These are phyloP conservation scores for Yarrowia bubula DNA, from an alignment of 805 yeast species.

Conservation along the genomic window DNA sequence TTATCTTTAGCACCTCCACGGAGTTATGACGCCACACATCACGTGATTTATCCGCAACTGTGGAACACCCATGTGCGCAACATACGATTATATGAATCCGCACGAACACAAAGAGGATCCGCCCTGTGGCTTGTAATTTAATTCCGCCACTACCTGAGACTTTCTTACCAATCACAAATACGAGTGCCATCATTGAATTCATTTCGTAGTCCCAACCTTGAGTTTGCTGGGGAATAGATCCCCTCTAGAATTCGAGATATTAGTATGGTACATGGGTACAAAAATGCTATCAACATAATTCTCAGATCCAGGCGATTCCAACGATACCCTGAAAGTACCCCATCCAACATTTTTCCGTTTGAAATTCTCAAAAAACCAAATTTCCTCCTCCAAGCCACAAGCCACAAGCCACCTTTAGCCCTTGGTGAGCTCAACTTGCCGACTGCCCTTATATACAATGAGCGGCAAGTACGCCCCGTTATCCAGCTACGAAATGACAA, in stretches of 20 bases:
- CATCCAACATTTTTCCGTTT: too few relatives aligned
- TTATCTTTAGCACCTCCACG: too few relatives aligned
- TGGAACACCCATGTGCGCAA: background rate
- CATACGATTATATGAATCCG: too few relatives aligned
- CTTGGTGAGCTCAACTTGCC: background rate
- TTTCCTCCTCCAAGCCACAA: background rate
- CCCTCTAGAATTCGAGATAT: background rate
- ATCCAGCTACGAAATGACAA: constrained; percentile 1
- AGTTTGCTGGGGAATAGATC: background rate
- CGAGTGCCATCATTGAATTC: background rate
- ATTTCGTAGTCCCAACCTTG: constrained; percentile 3
- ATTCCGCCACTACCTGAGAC: background rate
- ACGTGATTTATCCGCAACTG: background rate
- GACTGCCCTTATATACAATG: background rate
- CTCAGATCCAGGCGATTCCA: background rate
- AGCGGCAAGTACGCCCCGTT: background rate
- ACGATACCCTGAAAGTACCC: background rate
- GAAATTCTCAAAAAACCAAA: too few relatives aligned
- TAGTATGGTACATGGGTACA: background rate
- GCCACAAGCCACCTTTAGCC: constrained; percentile 4
- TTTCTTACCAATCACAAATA: background rate
- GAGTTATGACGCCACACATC: background rate
- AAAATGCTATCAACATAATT: background rate
- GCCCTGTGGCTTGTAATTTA: background rate
- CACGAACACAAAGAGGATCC: too few relatives aligned